phyloP scores from a whole-genome alignment of 306 rosid species.

The Vigna unguiculata region DNA sequence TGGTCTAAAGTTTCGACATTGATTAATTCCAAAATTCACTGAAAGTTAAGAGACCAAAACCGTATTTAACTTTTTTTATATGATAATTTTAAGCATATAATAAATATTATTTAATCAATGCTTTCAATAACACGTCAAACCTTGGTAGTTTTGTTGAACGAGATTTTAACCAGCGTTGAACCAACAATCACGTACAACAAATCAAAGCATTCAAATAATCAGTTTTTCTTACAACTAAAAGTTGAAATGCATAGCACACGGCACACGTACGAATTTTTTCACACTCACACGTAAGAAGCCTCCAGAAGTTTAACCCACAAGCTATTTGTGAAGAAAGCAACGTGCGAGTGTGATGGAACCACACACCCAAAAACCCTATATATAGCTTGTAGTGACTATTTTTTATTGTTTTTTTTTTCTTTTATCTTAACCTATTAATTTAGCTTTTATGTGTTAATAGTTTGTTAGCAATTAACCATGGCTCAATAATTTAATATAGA shows the following conservation, averaged over 20 bases:
- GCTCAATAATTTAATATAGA: constrained; percentile 8
- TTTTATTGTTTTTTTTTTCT: background rate
- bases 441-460: no score
- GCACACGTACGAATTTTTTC: background rate
- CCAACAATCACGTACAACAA: constrained; percentile 2
- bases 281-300: constrained; percentile 38
- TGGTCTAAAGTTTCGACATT: no score
- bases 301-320: constrained; percentile 47
- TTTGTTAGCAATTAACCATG: background rate
- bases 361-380: constrained; percentile 22
- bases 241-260: constrained; percentile 33
- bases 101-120: background rate
- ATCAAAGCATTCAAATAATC: constrained; percentile 12
- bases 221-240: background rate
- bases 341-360: constrained; percentile 43
- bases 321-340: constrained; percentile 49
- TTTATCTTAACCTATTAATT: no score
- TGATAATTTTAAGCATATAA: no score
- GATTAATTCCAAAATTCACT: no score
- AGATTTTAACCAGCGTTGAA: constrained; percentile 5
- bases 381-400: background rate
- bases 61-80: no score
- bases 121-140: background rate
- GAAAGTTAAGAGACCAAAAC: no score
- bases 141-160: background rate